Evolutionary conservation across 2,329 filamentous ascomycete species (phyloP).

Genomic region (Aspergillus tubingensis): DNA sequence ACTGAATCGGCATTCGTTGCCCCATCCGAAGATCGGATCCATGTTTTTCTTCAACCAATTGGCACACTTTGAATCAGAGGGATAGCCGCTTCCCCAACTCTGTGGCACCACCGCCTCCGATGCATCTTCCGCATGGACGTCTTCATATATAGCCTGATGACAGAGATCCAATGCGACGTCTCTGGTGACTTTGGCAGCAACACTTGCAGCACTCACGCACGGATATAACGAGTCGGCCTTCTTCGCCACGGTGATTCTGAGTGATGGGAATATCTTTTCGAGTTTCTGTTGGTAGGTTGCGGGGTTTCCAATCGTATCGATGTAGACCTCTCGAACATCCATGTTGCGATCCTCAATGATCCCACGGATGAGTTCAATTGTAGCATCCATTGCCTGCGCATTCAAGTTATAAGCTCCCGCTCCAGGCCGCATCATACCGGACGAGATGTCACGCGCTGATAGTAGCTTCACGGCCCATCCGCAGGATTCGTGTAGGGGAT

Average conservation of each 20-base stretch:
- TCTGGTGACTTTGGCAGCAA: constrained; percentile 93
- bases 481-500: constrained; percentile 63
- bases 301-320: constrained; percentile 89
- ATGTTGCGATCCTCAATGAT: constrained; percentile 72
- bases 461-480: constrained; percentile 84
- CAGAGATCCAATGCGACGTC: constrained; percentile 84
- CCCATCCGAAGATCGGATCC: constrained; percentile 95
- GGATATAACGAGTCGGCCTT: constrained; percentile 94
- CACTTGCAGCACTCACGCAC: constrained; percentile 87
- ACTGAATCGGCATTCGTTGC: constrained; percentile 86
- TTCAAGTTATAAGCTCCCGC: constrained; percentile 79
- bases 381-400: constrained; percentile 92
- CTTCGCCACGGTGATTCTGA: constrained; percentile 74
- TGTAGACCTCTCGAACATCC: constrained; percentile 84
- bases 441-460: constrained; percentile 79
- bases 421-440: constrained; percentile 69
- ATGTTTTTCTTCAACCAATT: constrained; percentile 82
- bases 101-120: constrained; percentile 38
- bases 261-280: constrained; percentile 77
- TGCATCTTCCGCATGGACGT: constrained; percentile 29
- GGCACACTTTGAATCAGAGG: constrained; percentile 78
- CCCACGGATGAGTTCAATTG: constrained; percentile 75
- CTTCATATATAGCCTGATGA: constrained; percentile 57
- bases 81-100: constrained; percentile 90
- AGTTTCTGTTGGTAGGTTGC: constrained; percentile 81